Evolutionary conservation across 306 rosid genomes (phyloP).

Genomic region (Castanopsis chinensis): DNA sequence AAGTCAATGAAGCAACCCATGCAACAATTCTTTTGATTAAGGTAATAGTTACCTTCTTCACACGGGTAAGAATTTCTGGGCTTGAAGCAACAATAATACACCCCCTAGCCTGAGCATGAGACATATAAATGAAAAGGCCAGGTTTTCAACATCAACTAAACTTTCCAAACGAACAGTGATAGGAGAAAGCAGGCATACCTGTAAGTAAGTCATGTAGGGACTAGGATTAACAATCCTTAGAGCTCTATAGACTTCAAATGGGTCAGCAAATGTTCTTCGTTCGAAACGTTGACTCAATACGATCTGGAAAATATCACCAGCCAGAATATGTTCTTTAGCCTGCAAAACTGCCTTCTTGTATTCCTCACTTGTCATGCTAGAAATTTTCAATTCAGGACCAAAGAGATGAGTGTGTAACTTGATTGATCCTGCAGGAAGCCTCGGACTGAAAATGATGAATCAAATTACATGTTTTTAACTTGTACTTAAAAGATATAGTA

Average conservation of each 20-base stretch:
- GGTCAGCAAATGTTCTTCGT: slow-evolving; percentile 96
- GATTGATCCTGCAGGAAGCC: slow-evolving; percentile 89
- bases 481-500: neutral
- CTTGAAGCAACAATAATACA: slow-evolving; percentile 97
- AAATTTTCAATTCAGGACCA: slow-evolving; percentile 69
- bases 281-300: slow-evolving; percentile 95
- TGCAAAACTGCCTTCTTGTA: slow-evolving; percentile 80
- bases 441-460: slow-evolving; percentile 71
- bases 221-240: slow-evolving; percentile 94
- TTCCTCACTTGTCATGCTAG: slow-evolving; percentile 80
- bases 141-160: slow-evolving; percentile 7
- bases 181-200: slow-evolving; percentile 46
- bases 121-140: slow-evolving; percentile 17
- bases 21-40: neutral
- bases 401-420: slow-evolving; percentile 54
- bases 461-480: slow-evolving; percentile 15
- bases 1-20: neutral
- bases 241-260: slow-evolving; percentile 93
- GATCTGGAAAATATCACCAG: slow-evolving; percentile 96
- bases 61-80: slow-evolving; percentile 94
- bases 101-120: slow-evolving; percentile 75
- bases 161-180: neutral
- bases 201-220: slow-evolving; percentile 96
- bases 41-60: slow-evolving; percentile 62
- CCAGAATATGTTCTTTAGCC: slow-evolving; percentile 89